phyloP scores from a whole-genome alignment of 2,329 filamentous ascomycete genomes.

The Penicillium sp. region DNA sequence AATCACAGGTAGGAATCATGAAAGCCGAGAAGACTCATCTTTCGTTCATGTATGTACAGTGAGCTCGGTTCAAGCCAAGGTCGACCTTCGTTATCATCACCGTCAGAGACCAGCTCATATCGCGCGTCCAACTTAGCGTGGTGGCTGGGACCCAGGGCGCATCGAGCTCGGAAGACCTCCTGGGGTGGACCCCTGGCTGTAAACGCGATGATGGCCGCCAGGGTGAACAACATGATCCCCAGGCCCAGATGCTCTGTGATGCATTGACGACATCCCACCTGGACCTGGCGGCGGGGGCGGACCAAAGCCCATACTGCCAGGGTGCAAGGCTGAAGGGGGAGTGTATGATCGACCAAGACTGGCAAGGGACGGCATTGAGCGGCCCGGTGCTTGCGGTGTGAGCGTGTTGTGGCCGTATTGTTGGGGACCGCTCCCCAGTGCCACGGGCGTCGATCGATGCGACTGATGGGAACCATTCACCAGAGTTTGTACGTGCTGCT shows the following conservation, averaged over 20 bases:
- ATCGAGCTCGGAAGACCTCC: conserved; percentile 24
- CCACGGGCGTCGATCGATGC: conserved; percentile 29
- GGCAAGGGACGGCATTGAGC: conserved; percentile 23
- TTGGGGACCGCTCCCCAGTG: conserved; percentile 19
- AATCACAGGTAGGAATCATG: too few species aligned
- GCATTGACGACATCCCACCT: conserved; percentile 23
- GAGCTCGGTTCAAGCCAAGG: background rate
- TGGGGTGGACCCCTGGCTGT: conserved; percentile 32
- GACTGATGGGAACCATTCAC: conserved; percentile 31
- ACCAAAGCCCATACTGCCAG: conserved; percentile 27
- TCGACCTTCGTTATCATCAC: background rate
- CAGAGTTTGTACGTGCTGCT: conserved; percentile 36
- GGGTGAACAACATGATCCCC: conserved; percentile 22
- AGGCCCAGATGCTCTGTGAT: conserved; percentile 23
- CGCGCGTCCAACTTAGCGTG: conserved; percentile 14
- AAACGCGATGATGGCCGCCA: conserved; percentile 32
- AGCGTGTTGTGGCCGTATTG: conserved; percentile 32
- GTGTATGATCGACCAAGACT: conserved; percentile 35
- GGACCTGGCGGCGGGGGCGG: conserved; percentile 15
- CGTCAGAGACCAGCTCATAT: background rate
- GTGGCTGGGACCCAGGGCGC: conserved; percentile 18
- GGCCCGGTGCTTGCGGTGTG: conserved; percentile 27
- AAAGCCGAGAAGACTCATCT: background rate
- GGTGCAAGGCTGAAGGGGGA: conserved; percentile 32
- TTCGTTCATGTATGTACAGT: background rate